Base-by-base conservation (phyloP, 306 rosid genomes). In the peach (Prunus persica) region DNA sequence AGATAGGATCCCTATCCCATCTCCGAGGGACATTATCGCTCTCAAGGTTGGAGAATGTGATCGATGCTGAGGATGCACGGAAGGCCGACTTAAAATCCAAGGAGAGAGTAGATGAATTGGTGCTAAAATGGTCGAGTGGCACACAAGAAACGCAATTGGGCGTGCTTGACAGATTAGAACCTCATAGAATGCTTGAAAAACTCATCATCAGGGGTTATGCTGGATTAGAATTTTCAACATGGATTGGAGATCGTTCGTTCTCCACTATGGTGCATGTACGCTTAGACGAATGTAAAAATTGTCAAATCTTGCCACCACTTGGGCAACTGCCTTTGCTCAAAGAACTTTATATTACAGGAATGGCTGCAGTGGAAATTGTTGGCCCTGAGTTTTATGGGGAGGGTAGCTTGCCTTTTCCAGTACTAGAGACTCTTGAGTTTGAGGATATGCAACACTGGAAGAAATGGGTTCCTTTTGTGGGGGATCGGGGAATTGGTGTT, bases 321-420 rank as follows among this genome's bases (percentile, higher is more conserved):
- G 79, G 77, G 0, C 50, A 25, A 20, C 57, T 85, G 28, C 76
- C 63, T 32, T 16, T 24, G 11, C 74, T 85, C 5, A 66, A 41
- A 16, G 5, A 49, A 10, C 65, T 85, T 12, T 0, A 11, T 6
- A 51, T 81, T 20, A 46, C 1, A 13, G 52, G 38, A n/a, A 43
- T 69, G 41, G 0, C 16, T 57, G 8, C 0, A 11, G 51, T 76
- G 54, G 67, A 66, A 13, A 54, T 11, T 8, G 49, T 66, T 5
- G 73, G 73, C 13, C 1, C 8, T 25, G 80, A 77, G 6, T 69
- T 77, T 14, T 77, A 77, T 58, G 74, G 75, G 10, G 8, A 10
- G 0, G 16, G 20, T 61, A 7, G 1, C 19, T 46, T 4, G 6
- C 11, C 64, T 65, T 75, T 75, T 51, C 20, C 0, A 22, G 11